Base-by-base conservation (phyloP, 2,329 filamentous ascomycete genomes). In the Remersonia thermophila region DNA sequence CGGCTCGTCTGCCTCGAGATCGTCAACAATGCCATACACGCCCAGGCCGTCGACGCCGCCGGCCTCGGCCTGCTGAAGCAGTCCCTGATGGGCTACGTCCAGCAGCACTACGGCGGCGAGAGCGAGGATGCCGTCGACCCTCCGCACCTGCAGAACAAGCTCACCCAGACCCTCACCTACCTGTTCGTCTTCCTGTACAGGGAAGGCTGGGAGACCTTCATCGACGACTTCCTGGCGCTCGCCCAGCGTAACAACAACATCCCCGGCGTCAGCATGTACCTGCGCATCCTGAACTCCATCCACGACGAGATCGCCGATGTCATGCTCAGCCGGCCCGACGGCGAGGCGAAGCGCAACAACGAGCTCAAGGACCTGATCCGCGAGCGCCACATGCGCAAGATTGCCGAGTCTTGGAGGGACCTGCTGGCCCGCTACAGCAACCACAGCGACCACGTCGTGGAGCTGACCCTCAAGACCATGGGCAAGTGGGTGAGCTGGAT, bases 401-500 rank as follows among this genome's bases (percentile, higher is more conserved):
- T 98, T 47, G 82, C 85, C 30, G 68, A 71, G 41, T 89, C 86
- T 3, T 98, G 91, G 91, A 83, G 91, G 57, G 83, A 93, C 52
- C 80, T 98, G 30, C 69, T 98, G 37, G 69, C 75, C 9, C 75
- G 80, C 51, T 96, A 87, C 71, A 67, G 70, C 47, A 73, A 72
- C 52, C 68, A 76, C 39, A 74, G 81, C 47, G 78, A 86, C 52
- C 57, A 62, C 29, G 71, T 96, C 39, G 71, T 93, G 30, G 86
- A 95, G 57, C 78, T 93, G 69, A 87, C 83, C 49, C 69, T 98
- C 36, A 85, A 81, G 59, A 81, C 86, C n/a, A 77, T 98, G 46
- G 86, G 85, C 27, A 91, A 89, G 57, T 98, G 91, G 89, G 86
- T 94, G 42, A 93, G 86, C 69, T 98, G 91, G 91, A 93, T 93